Percentiles rank a stretch among this genome's conserved stretches.
phyloP scores from a whole-genome alignment of 2,329 filamentous ascomycete genomes.

The Nigrograna mackinnonii region DNA sequence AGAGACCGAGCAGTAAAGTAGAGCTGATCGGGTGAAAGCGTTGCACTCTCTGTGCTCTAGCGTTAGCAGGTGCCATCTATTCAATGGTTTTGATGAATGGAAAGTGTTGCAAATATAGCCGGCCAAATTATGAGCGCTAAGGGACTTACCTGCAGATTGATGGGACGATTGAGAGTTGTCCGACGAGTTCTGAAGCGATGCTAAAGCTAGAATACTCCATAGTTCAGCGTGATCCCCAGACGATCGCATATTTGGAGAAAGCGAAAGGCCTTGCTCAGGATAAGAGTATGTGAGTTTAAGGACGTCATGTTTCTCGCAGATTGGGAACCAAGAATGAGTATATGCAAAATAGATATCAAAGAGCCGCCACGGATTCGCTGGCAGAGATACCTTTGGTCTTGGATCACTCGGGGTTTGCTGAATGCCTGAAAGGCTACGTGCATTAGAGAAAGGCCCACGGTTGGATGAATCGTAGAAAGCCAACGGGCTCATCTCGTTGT shows the following conservation, averaged over 20 bases:
- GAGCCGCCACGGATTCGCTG: conserved; percentile 60
- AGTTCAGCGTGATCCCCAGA: conserved; percentile 48
- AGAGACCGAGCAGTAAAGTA: conserved; percentile 32
- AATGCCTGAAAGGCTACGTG: too few relatives aligned
- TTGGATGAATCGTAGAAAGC: too few relatives aligned
- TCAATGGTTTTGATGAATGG: too few relatives aligned
- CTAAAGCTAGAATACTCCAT: conserved; percentile 49
- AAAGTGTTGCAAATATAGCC: too few relatives aligned
- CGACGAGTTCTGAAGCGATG: conserved; percentile 34
- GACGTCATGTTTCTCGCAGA: conserved; percentile 69
- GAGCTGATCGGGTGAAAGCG: conserved; percentile 16
- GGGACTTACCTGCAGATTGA: too few relatives aligned
- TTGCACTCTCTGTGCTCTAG: neutral
- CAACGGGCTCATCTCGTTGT: too few relatives aligned
- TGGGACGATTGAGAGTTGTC: conserved; percentile 2
- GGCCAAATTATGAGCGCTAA: too few relatives aligned
- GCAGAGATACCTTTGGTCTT: conserved; percentile 39
- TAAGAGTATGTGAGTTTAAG: conserved; percentile 62
- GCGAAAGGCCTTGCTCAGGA: conserved; percentile 46
- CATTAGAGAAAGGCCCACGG: too few relatives aligned
- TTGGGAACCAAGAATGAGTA: conserved; percentile 76
- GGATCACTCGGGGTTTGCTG: too few relatives aligned
- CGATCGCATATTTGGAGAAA: conserved; percentile 21
- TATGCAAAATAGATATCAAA: conserved; percentile 76
- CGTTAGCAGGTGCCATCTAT: too few relatives aligned